phyloP scores from a whole-genome alignment of 2,329 filamentous ascomycete genomes.

The Leptographium lundbergii region DNA sequence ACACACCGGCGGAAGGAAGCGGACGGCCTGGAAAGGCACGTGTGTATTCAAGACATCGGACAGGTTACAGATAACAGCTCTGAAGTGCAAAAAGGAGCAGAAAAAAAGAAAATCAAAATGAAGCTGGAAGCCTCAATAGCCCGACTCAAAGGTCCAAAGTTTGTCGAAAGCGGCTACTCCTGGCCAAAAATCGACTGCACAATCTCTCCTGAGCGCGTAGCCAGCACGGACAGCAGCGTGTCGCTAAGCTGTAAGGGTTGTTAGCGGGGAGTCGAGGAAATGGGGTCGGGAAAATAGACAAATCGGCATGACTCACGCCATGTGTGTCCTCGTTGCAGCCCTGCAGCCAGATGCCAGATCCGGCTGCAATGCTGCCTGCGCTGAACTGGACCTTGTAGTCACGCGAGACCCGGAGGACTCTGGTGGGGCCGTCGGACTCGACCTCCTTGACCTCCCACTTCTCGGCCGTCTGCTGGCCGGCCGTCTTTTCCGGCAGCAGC shows the following conservation, averaged over 20 bases:
- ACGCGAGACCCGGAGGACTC: constrained; percentile 53
- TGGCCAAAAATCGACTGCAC: constrained; percentile 58
- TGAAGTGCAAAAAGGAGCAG: background rate
- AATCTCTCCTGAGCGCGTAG: constrained; percentile 64
- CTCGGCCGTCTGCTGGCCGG: constrained; percentile 5
- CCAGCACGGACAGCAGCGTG: constrained; percentile 66
- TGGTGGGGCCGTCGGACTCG: background rate
- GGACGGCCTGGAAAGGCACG: background rate
- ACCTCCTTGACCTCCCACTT: constrained; percentile 13
- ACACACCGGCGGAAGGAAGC: background rate
- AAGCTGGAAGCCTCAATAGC: too few relatives aligned
- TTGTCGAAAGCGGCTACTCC: background rate
- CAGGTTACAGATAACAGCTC: background rate
- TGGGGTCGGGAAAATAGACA: background rate
- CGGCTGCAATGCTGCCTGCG: constrained; percentile 51
- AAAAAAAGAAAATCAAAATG: background rate
- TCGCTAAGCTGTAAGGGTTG: constrained; percentile 54
- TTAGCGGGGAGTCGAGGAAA: background rate
- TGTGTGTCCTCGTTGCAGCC: constrained; percentile 90
- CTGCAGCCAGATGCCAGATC: constrained; percentile 81
- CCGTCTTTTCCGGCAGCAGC: constrained; percentile 43
- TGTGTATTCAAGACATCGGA: background rate
- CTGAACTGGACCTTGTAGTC: constrained; percentile 70
- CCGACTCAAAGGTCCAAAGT: background rate
- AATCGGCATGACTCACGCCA: constrained; percentile 47